Evolutionary conservation across 2,329 filamentous ascomycete species (phyloP).

Genomic region (Clathrospora elynae): DNA sequence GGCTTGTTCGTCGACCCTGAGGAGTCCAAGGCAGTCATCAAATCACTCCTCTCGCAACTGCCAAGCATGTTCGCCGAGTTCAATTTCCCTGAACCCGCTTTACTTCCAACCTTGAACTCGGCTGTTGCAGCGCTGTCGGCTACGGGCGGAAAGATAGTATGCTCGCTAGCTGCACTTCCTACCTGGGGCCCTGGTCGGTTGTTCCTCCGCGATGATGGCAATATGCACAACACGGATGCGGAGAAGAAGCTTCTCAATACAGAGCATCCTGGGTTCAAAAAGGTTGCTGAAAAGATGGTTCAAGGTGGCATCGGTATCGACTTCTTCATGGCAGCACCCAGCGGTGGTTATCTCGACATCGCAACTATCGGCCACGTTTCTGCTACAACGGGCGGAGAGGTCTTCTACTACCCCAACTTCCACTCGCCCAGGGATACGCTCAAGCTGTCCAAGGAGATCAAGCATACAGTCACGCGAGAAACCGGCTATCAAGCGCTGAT

Average conservation of each 20-base stretch:
- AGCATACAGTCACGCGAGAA: constrained; percentile 83
- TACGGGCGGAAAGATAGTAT: constrained; percentile 91
- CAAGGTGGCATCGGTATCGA: constrained; percentile 85
- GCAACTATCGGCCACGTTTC: constrained; percentile 89
- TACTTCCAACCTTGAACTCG: constrained; percentile 82
- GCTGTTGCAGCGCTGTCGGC: constrained; percentile 80
- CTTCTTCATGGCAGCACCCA: constrained; percentile 91
- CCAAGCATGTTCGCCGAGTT: constrained; percentile 84
- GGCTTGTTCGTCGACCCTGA: constrained; percentile 94
- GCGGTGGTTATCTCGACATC: constrained; percentile 89
- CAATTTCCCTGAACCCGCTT: constrained; percentile 88
- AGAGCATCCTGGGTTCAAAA: constrained; percentile 86
- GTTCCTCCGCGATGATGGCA: constrained; percentile 85
- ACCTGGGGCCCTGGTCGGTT: constrained; percentile 89
- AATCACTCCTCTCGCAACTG: constrained; percentile 79
- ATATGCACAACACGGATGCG: constrained; percentile 77
- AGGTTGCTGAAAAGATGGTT: constrained; percentile 84
- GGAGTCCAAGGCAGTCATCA: constrained; percentile 85
- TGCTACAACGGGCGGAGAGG: constrained; percentile 89
- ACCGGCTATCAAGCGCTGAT: constrained; percentile 95
- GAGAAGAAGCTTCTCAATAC: constrained; percentile 92
- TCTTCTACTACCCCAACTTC: constrained; percentile 97
- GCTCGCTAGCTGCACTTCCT: constrained; percentile 82
- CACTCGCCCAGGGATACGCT: constrained; percentile 82
- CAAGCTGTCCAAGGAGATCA: constrained; percentile 83